Conservation (phyloP, 257 asterid species). For the Fraxinus americana region DNA sequence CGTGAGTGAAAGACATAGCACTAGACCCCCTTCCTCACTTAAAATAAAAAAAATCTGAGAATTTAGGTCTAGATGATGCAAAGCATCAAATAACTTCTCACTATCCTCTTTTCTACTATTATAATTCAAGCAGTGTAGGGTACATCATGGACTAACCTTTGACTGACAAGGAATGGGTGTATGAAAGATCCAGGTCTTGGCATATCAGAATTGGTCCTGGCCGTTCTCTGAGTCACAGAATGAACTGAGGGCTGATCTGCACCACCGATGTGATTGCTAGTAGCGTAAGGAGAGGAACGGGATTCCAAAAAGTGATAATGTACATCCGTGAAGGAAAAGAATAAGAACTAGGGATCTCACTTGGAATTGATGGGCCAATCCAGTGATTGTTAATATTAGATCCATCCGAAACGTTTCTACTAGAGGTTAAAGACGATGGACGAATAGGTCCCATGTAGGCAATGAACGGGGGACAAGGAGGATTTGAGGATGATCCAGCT, state of each 20-base stretch:
- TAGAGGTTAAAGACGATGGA: conserved; percentile 73
- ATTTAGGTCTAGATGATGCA: background rate
- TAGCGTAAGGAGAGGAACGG: conserved; percentile 55
- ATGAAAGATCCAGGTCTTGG: conserved; percentile 68
- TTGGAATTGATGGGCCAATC: conserved; percentile 65
- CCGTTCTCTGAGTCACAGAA: conserved; percentile 57
- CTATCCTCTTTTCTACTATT: background rate
- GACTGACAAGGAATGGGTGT: conserved; percentile 71
- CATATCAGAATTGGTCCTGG: conserved; percentile 64
- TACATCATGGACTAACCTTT: conserved; percentile 49
- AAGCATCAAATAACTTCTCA: background rate
- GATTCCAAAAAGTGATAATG: conserved; percentile 72
- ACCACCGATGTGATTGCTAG: conserved; percentile 59
- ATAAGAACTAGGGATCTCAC: conserved; percentile 63
- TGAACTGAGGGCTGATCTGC: conserved; percentile 61
- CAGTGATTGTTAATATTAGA: conserved; percentile 69
- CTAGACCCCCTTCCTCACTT: background rate
- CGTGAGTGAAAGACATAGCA: background rate
- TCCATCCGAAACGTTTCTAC: conserved; percentile 63
- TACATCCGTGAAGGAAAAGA: conserved; percentile 66
- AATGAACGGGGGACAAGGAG: conserved; percentile 87
- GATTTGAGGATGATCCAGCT: conserved; percentile 66
- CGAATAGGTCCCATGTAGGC: conserved; percentile 82
- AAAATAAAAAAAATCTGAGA: background rate
- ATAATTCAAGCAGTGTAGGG: background rate